These are phyloP conservation scores for Auricularia heimuer DNA, from an alignment of 768 basidiomycete species.

Conservation along the genomic window DNA sequence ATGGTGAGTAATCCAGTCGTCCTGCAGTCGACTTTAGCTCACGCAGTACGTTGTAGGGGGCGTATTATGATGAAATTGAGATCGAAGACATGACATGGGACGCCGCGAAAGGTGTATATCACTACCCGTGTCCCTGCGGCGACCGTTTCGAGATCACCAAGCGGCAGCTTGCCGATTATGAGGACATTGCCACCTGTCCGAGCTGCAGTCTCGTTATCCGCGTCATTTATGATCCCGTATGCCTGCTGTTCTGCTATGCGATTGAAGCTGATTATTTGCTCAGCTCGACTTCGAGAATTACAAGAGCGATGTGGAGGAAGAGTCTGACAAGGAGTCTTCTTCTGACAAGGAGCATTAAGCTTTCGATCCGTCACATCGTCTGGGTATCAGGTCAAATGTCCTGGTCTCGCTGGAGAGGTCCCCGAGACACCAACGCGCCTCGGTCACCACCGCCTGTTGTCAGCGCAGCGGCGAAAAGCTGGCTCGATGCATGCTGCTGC, in stretches of 20 bases:
- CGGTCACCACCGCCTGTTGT: too few species aligned
- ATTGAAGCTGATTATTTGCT: background rate
- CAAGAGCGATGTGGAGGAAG: background rate
- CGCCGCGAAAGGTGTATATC: conserved; percentile 67
- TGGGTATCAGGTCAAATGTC: too few species aligned
- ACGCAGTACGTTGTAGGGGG: conserved; percentile 31
- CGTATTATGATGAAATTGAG: conserved; percentile 93
- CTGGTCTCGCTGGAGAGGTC: too few species aligned
- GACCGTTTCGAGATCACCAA: conserved; percentile 95
- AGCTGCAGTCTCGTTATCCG: conserved; percentile 90
- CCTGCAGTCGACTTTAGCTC: background rate
- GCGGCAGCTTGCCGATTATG: conserved; percentile 73
- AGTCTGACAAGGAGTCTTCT: background rate
- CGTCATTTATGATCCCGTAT: conserved; percentile 88
- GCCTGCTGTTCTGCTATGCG: conserved; percentile 20
- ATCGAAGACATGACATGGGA: conserved; percentile 97
- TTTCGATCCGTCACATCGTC: too few species aligned
- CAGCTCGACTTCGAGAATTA: background rate
- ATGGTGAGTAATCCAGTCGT: background rate
- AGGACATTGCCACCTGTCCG: conserved; percentile 93
- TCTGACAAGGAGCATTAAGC: background rate
- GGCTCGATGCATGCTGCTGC: too few species aligned
- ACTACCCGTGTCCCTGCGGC: conserved; percentile 96
- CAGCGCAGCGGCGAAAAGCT: too few species aligned
- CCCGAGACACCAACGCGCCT: too few species aligned